Evolutionary conservation across 306 rosid genomes (phyloP), one percentile per base, ranked within the genome.

Genomic region (Vigna trinervia): DNA sequence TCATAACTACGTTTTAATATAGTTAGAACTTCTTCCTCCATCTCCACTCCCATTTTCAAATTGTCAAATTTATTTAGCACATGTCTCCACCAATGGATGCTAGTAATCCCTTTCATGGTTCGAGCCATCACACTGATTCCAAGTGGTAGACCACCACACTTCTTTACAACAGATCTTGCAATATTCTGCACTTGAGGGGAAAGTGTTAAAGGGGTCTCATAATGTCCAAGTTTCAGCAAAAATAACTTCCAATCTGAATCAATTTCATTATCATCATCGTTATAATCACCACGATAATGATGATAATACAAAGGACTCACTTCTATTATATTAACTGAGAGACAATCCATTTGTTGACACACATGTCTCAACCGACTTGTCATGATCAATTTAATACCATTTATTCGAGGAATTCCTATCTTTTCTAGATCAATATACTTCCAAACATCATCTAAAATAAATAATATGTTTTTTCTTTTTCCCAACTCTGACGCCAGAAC

Each of bases 361-460:
- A 80, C 77, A 4, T 74, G 72, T 38, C 32, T 9, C 56, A 81
- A 78, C 4, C 85, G 80, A 4, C 53, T 50, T 6, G 84, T 82
- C 0, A 84, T 7, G 47, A 87, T 76, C 50, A 87, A 52, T 50
- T 73, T 87, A 50, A 68, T 39, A 1, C 78, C 80, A 34, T 69
- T 70, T n/a, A 12, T 17, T 17, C 1, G 26, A 23, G 54, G 46
- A 65, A 85, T 74, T 47, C 85, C 87, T 20, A 80, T 78, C 19
- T 65, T 47, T n/a, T 74, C 5, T 3, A 80, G 4, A 51, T 57
- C 45, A 41, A 87, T 62, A 26, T 70, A 47, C 0, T 65, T 26
- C 88, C 84, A 87, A 14, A 80, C 77, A 71, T 85, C 80, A 74
- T 85, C 88, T 11, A 87, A 66, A 74, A 87, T 34, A 8, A 85